Base-by-base conservation (phyloP, 1,284 basidiomycete species). In the Tetrapyrgos nigripes region DNA sequence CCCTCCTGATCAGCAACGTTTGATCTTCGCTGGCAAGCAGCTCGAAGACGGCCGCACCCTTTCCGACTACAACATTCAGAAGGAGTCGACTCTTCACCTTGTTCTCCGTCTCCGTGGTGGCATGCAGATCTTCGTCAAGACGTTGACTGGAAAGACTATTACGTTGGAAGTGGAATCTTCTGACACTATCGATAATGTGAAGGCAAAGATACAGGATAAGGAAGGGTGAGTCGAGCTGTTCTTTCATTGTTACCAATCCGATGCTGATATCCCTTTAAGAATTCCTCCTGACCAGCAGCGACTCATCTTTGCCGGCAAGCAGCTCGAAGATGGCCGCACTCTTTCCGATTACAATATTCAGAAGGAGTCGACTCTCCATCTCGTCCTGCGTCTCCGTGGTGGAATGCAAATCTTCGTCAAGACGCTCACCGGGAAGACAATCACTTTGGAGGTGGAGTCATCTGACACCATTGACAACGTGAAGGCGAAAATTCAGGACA, bases 401-500 rank as follows among this genome's bases (percentile, higher is more conserved):
- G n/a, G n/a, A n/a, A n/a, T n/a, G n/a, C n/a, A n/a, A 77, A 91
- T 92, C 71, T 92, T 92, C 78, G 89, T 92, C 67, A 92, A 91
- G 78, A 88, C 84, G 73, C 85, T 95, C 64, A 94, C 92, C 65
- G 92, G 92, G 66, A 94, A 94, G 84, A 94, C 92, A 44, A 94
- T 94, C 80, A 94, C 92, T 68, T 85, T 94, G 62, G 92, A 94
- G 80, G 92, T 94, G 58, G 92, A 94, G n/a, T n/a, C n/a, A n/a
- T n/a, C n/a, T n/a, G n/a, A n/a, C n/a, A n/a, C n/a, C n/a, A n/a
- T n/a, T n/a, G n/a, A n/a, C n/a, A n/a, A n/a, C n/a, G n/a, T n/a
- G n/a, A n/a, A n/a, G n/a, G n/a, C n/a, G n/a, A n/a, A 91, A 83
- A 91, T 91, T 73, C 88, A 91, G 73, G 88, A 91, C 77, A 90